These are phyloP conservation scores for Penicillium janthinellum DNA, from an alignment of 2,329 filamentous ascomycete species.

Conservation along the genomic window DNA sequence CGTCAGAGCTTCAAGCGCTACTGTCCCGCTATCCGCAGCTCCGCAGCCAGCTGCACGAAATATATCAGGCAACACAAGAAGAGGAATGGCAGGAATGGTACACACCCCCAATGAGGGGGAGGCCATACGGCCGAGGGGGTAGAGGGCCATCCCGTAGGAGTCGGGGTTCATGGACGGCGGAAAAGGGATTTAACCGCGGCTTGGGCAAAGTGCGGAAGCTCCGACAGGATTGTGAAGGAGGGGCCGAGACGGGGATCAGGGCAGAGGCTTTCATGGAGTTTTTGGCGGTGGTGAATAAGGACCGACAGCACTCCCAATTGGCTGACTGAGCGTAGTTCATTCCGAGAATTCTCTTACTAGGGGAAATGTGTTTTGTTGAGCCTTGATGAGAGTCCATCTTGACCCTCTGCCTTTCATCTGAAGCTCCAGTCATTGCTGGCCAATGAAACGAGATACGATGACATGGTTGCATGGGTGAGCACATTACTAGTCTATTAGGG, in stretches of 20 bases:
- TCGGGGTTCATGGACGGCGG: constrained; percentile 43
- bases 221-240: constrained; percentile 41
- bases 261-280: constrained; percentile 44
- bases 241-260: constrained; percentile 31
- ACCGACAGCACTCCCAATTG: constrained; percentile 4
- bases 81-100: constrained; percentile 44
- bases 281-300: constrained; percentile 34
- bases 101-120: constrained; percentile 23
- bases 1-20: constrained; percentile 40
- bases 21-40: constrained; percentile 43
- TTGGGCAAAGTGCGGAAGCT: constrained; percentile 42
- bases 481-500: not conserved
- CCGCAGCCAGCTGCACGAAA: constrained; percentile 43
- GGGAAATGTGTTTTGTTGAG: too few relatives aligned
- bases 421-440: constrained; percentile 9
- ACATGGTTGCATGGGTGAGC: not conserved
- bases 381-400: too few relatives aligned
- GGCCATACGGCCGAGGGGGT: constrained; percentile 32
- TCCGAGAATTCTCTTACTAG: not conserved
- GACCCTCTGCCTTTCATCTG: not conserved
- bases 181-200: constrained; percentile 48
- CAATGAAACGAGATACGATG: constrained; percentile 13
- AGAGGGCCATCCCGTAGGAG: constrained; percentile 29
- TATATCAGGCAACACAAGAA: constrained; percentile 45
- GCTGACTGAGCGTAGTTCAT: not conserved